Conservation (phyloP, 805 yeast species). For the Candida taoyuanica region DNA sequence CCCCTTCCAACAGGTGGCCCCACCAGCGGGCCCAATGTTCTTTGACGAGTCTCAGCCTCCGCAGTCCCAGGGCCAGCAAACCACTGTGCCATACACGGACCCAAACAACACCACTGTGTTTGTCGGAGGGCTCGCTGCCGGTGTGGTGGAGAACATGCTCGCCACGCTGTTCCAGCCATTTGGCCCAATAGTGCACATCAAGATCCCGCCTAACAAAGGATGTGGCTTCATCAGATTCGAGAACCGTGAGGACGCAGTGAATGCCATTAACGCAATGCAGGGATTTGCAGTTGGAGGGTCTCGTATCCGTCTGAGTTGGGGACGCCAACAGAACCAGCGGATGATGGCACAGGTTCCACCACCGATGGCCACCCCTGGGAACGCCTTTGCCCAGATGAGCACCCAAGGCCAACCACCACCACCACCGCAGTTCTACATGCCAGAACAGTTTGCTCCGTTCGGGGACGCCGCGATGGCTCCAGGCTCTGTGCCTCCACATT, state of each 20-base stretch:
- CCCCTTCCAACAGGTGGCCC: constrained; percentile 21
- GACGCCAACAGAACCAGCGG: constrained; percentile 38
- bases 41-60: constrained; percentile 8
- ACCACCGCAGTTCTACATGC: too few species aligned
- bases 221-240: constrained; percentile 74
- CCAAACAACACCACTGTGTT: constrained; percentile 72
- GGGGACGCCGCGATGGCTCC: constrained; percentile 7
- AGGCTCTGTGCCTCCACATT: constrained; percentile 1
- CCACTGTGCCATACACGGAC: constrained; percentile 36
- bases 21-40: constrained; percentile 17
- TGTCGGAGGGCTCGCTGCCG: constrained; percentile 69
- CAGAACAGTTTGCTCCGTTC: constrained; percentile 13
- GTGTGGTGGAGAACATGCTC: constrained; percentile 57
- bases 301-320: constrained; percentile 73
- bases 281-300: constrained; percentile 75
- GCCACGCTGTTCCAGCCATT: constrained; percentile 63
- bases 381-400: not conserved
- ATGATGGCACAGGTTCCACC: constrained; percentile 4
- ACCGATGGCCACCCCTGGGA: not conserved
- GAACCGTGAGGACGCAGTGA: constrained; percentile 68
- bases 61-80: constrained; percentile 10
- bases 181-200: constrained; percentile 65
- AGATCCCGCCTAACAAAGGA: constrained; percentile 74
- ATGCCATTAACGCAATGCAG: constrained; percentile 73
- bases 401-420: not conserved